Evolutionary conservation across 1,284 basidiomycete species (phyloP), one percentile per base, ranked within the genome.

Genomic region (Fomitopsis schrenkii): DNA sequence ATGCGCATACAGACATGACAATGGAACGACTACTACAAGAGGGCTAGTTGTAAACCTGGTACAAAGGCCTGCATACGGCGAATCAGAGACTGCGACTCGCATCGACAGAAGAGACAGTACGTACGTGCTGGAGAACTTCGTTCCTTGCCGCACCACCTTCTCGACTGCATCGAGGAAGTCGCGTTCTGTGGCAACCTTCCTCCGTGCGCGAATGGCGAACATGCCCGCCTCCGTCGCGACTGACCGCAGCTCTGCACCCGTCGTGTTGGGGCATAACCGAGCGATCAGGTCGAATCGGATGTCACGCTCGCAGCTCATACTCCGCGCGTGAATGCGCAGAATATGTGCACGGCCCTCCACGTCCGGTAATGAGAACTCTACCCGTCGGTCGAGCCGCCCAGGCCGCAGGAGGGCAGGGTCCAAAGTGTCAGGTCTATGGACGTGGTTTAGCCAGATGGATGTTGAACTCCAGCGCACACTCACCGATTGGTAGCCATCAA

Each of bases 161-260:
- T 99, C 97, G 3, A 99, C 97, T 5, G 95, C 94, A 72, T 98
- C 95, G 71, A 99, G 78, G 79, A 98, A 99, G 78, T 99, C 97
- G 61, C 95, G 88, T 74, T 99, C 97, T 5, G 94, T 96, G 0
- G 97, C 95, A 7, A 99, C 95, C 78, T 99, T 98, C 76, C 97
- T 85, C 68, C 97, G 83, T 59, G 95, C 94, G 63, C 97, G 90
- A 70, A 99, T 99, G 1, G 97, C 97, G 78, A 98, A 99, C 97
- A 99, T 99, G 46, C 97, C 97, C 40, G 97, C 97, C 87, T 98
- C 97, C 17, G 97, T 99, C 9, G 96, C 96, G 9, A 99, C 97
- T 30, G 94, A 95, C 58, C 96, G 89, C 63, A 99, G 77, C 77
- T 99, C 97, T 28, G 97, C 97, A 66, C 97, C 97, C 2, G 97